Conservation (phyloP, 164 flowering plant species). For the Tinospora cordifolia region DNA sequence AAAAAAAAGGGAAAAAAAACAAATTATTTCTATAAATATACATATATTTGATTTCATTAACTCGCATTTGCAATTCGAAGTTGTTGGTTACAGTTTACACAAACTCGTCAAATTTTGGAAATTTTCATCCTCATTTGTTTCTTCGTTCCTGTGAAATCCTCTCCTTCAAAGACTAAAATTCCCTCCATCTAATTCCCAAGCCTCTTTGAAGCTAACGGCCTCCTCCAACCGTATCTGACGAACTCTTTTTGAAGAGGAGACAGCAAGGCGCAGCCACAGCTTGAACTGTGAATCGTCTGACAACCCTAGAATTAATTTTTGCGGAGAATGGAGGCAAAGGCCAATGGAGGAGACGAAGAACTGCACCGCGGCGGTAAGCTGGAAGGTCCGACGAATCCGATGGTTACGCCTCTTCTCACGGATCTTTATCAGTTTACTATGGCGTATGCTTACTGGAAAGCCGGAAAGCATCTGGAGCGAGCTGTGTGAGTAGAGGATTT, state of each 20-base stretch:
- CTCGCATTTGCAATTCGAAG: too few species aligned
- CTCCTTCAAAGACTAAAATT: too few species aligned
- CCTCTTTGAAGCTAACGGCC: not conserved
- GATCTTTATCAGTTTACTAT: constrained; percentile 96
- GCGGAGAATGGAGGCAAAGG: constrained; percentile 29
- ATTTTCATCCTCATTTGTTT: too few species aligned
- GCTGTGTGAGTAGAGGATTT: constrained; percentile 44
- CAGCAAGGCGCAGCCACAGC: too few species aligned
- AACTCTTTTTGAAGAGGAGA: not conserved
- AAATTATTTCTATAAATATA: too few species aligned
- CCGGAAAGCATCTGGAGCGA: constrained; percentile 77
- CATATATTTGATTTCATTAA: too few species aligned
- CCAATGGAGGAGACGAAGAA: constrained; percentile 23
- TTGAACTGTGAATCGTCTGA: not conserved
- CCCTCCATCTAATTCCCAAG: too few species aligned
- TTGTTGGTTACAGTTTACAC: too few species aligned
- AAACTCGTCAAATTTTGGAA: too few species aligned
- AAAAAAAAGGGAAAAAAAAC: too few species aligned
- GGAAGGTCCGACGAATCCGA: constrained; percentile 79
- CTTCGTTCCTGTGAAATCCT: too few species aligned
- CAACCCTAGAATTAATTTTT: constrained; percentile 18
- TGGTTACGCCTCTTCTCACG: constrained; percentile 89
- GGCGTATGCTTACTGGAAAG: constrained; percentile 99
- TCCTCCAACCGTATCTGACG: not conserved
- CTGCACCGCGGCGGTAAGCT: constrained; percentile 18